Evolutionary conservation across 2,329 filamentous ascomycete species (phyloP).

Genomic region (Tolypocladium tundrense): DNA sequence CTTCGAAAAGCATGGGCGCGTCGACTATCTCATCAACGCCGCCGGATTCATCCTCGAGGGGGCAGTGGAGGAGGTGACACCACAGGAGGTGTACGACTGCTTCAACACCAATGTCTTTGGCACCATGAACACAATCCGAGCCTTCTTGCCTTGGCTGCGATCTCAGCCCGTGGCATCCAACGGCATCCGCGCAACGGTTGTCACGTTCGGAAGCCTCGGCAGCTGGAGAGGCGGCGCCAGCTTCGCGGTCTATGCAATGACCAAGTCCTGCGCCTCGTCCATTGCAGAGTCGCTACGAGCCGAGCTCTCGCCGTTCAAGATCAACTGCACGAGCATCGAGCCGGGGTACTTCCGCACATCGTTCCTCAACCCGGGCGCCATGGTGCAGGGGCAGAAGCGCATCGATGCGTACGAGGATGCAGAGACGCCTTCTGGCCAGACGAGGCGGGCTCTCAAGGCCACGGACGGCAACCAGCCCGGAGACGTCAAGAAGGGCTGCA

Average conservation of each 20-base stretch:
- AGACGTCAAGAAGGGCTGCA: conserved; percentile 42
- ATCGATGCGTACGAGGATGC: conserved; percentile 21
- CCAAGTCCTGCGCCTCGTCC: conserved; percentile 35
- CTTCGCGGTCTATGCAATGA: conserved; percentile 29
- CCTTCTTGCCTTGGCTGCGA: conserved; percentile 37
- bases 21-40: conserved; percentile 39
- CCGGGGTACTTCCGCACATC: conserved; percentile 43
- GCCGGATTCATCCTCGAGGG: conserved; percentile 35
- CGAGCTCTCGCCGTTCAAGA: conserved; percentile 35
- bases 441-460: conserved; percentile 17
- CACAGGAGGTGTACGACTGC: conserved; percentile 22
- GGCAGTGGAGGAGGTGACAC: conserved; percentile 27
- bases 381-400: conserved; percentile 15
- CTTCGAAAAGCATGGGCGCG: conserved; percentile 21
- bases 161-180: conserved; percentile 16
- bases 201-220: conserved; percentile 36
- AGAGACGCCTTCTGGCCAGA: conserved; percentile 15
- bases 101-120: conserved; percentile 48
- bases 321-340: conserved; percentile 32
- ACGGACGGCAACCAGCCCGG: conserved; percentile 41
- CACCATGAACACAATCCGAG: conserved; percentile 34
- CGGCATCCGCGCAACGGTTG: conserved; percentile 19
- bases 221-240: conserved; percentile 29
- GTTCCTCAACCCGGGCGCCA: conserved; percentile 29
- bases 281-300: conserved; percentile 30